phyloP scores from a whole-genome alignment of 1,284 basidiomycete species.

The Boletellus sp. region DNA sequence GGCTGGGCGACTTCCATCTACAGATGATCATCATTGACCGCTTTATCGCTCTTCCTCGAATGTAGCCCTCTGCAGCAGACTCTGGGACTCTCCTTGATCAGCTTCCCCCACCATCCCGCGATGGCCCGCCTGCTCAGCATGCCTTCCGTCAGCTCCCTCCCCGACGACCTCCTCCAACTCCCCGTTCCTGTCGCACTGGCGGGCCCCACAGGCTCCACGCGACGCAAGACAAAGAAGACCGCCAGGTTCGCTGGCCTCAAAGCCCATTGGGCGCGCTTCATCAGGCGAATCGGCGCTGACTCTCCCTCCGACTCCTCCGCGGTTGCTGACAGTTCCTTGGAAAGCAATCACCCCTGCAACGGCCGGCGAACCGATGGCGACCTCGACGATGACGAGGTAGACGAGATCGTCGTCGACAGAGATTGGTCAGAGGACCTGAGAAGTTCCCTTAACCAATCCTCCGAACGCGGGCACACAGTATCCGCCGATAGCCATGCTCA shows the following conservation, averaged over 20 bases:
- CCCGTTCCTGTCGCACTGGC: constrained; percentile 23
- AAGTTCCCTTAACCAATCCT: constrained; percentile 48
- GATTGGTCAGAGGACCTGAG: constrained; percentile 58
- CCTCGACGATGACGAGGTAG: constrained; percentile 41
- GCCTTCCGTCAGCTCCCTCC: constrained; percentile 1
- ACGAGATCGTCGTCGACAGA: constrained; percentile 72
- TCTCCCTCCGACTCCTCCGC: constrained; percentile 43
- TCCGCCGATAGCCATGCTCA: constrained; percentile 40
- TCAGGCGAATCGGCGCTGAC: constrained; percentile 41
- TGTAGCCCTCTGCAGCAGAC: neutral
- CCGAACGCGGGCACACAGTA: constrained; percentile 46
- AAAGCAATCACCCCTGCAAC: constrained; percentile 33
- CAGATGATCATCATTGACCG: constrained; percentile 8
- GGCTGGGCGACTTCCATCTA: constrained; percentile 13
- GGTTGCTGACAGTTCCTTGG: constrained; percentile 39
- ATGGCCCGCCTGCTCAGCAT: constrained; percentile 9
- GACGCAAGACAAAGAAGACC: constrained; percentile 29
- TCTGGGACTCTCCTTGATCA: neutral
- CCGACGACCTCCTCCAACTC: constrained; percentile 15
- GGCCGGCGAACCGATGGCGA: constrained; percentile 25
- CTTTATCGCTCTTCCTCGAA: neutral
- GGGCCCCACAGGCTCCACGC: constrained; percentile 4
- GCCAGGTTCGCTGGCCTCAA: constrained; percentile 38
- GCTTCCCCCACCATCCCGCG: neutral
- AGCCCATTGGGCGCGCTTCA: constrained; percentile 43